These are phyloP conservation scores for Phalaenopsis equestris DNA, from an alignment of 106 monocot genomes.

Conservation along the genomic window DNA sequence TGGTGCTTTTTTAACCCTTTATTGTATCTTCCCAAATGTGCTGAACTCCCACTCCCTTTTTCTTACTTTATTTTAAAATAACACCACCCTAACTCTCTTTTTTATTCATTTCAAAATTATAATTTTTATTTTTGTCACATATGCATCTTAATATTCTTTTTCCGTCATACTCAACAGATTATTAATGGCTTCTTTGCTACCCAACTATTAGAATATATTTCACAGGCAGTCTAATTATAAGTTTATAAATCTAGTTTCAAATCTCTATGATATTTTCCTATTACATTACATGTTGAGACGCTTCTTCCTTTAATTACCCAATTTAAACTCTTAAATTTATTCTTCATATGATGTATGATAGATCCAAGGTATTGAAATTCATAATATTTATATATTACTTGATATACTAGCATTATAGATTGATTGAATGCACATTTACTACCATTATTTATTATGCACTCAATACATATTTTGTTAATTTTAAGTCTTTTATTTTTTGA, in stretches of 20 bases:
- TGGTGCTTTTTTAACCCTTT: neutral
- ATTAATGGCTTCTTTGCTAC: neutral
- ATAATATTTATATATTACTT: neutral
- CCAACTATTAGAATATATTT: neutral
- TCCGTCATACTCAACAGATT: no score
- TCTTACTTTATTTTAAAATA: no score
- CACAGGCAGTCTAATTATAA: no score
- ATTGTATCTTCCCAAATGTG: no score
- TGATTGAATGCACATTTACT: neutral
- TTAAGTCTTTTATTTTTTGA: neutral
- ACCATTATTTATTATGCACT: neutral
- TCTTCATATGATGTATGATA: neutral
- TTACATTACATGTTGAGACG: neutral
- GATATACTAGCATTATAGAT: neutral
- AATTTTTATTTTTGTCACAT: no score
- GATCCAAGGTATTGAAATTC: neutral
- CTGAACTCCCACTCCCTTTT: no score
- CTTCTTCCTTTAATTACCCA: neutral
- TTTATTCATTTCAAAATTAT: no score
- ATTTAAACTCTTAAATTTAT: neutral
- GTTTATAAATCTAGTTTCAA: neutral
- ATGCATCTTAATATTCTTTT: no score
- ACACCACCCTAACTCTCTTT: no score
- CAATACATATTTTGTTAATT: neutral
- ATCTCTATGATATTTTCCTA: neutral